These are phyloP conservation scores for Globisporangium okanoganense DNA, from an alignment of 352 stramenopile genomes.

Conservation along the genomic window DNA sequence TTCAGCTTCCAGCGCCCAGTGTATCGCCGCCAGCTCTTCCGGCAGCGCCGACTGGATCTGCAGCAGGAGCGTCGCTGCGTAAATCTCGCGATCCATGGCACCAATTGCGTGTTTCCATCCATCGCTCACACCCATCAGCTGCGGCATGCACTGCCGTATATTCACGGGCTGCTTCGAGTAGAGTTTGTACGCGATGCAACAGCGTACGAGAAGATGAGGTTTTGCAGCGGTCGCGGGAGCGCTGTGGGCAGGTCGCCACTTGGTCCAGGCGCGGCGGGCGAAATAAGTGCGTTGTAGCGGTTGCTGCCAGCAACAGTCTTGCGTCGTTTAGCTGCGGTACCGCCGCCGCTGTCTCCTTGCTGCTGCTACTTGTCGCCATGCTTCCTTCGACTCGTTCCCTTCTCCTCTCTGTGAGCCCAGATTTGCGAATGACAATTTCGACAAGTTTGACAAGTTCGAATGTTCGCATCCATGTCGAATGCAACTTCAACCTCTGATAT, in stretches of 20 bases:
- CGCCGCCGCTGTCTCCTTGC: too few relatives aligned
- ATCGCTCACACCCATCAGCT: neutral
- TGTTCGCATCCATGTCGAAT: too few relatives aligned
- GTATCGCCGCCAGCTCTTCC: neutral
- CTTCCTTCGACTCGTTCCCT: too few relatives aligned
- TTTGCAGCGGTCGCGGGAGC: neutral
- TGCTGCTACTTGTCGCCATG: too few relatives aligned
- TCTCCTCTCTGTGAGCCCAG: too few relatives aligned
- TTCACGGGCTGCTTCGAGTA: neutral
- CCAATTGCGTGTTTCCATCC: neutral
- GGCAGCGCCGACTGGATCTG: neutral
- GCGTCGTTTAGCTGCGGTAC: too few relatives aligned
- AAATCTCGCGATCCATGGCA: conserved; percentile 1
- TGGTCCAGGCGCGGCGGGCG: too few relatives aligned
- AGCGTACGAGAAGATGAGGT: neutral
- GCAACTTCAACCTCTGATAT: too few relatives aligned
- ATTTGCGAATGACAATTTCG: too few relatives aligned
- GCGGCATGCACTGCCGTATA: neutral
- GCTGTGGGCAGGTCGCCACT: neutral
- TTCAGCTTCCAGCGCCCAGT: neutral
- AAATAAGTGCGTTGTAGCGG: too few relatives aligned
- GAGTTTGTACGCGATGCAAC: neutral
- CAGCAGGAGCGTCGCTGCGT: neutral
- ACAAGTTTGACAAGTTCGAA: too few relatives aligned
- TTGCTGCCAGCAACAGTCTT: too few relatives aligned